Base-by-base conservation (phyloP, 257 asterid species). In the Capsicum rhomboideum region DNA sequence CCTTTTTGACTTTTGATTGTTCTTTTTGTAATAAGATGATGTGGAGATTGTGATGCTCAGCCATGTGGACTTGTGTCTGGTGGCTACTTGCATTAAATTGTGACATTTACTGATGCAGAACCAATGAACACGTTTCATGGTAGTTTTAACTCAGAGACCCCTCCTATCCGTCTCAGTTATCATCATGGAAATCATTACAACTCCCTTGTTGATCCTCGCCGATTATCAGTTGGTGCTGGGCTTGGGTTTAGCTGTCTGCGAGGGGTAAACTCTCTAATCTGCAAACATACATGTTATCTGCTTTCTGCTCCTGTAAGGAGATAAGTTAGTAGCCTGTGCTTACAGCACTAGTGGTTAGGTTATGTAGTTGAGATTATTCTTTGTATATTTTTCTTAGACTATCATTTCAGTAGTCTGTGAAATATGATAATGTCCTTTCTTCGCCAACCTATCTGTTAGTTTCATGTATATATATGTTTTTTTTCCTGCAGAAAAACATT, bases 131-230 rank as follows among this genome's bases (percentile, higher is more conserved):
- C 83, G 61, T 95, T 97, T 90, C 99, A 97, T 82, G 95, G 99
- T 89, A 95, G 92, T 94, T 97, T 94, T 83, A 87, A 85, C 69
- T 93, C 99, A 0, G 98, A 97, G 63, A 90, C 89, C 0, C 99
- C 99, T 83, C 99, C 99, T 10, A 90, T 97, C 64, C 93, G 97
- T 78, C 93, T 97, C 59, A 97, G 99, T 92, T 97, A 83, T 92
- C 99, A 95, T 91, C 99, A 91, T 84, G 94, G 98, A 53, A 97
- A 97, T 90, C 99, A 97, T 88, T 97, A 97, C 84, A 95, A 97
- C 93, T 97, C 99, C 53, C 97, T 97, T 34, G 92, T 97, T 71
- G 99, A 97, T 91, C 99, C 99, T 23, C 97, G 95, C 23, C 92
- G 97, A 85, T 90, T 88, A 56, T 87, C 93, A 74, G 74, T 95